Conservation (phyloP, 106 monocot species). For the Allium fistulosum region DNA sequence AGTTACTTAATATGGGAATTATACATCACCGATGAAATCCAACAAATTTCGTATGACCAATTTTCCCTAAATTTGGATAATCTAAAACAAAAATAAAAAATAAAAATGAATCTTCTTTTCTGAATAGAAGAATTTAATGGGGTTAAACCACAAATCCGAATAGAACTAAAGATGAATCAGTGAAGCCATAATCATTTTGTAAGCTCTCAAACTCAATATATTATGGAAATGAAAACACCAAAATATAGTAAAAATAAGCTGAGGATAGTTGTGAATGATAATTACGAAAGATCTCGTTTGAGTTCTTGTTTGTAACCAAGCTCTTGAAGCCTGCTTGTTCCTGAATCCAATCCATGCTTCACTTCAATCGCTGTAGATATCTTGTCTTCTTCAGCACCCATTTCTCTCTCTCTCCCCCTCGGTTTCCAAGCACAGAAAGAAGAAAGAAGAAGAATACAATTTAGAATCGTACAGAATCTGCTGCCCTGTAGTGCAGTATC, state of each 20-base stretch:
- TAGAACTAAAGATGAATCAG: not conserved
- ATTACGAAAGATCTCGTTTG: constrained; percentile 88
- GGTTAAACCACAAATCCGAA: too few species aligned
- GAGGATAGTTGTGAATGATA: not conserved
- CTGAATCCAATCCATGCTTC: constrained; percentile 23
- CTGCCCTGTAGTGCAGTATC: not conserved
- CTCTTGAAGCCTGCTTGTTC: constrained; percentile 53
- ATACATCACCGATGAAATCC: not conserved
- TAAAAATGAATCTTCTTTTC: not conserved
- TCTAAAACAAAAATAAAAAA: not conserved
- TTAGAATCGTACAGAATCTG: too few species aligned
- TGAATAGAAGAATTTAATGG: not conserved
- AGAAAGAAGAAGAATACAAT: too few species aligned
- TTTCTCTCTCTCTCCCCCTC: too few species aligned
- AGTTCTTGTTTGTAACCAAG: constrained; percentile 98
- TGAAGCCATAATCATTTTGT: not conserved
- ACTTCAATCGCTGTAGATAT: constrained; percentile 3
- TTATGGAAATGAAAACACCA: not conserved
- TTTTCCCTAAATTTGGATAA: not conserved
- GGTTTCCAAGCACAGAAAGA: not conserved
- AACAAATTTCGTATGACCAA: not conserved
- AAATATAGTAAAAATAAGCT: not conserved
- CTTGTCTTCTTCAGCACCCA: not conserved
- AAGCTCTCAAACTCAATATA: not conserved
- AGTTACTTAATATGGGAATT: not conserved